Conservation (phyloP, 768 basidiomycete species). For the Pilatotrama ljubarskyi region DNA sequence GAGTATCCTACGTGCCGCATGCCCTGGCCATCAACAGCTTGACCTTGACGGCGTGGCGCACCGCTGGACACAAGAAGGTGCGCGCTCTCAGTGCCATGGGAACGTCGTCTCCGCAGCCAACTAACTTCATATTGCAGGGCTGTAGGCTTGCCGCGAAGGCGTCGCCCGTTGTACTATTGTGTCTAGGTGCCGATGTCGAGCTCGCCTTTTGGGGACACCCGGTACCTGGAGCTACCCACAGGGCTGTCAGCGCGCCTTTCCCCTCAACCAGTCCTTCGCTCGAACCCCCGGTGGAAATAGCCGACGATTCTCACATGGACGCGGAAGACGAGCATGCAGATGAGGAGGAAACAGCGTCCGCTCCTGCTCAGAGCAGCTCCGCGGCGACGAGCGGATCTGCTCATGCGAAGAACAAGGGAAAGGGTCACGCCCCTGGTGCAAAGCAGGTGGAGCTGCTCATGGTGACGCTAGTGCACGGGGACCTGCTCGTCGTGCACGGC, state of each 20-base stretch:
- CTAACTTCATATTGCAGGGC: background rate
- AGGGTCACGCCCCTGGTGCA: background rate
- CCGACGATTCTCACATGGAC: background rate
- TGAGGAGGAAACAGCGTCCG: background rate
- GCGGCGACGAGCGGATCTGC: background rate
- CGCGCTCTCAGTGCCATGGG: background rate
- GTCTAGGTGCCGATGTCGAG: slow-evolving; percentile 23
- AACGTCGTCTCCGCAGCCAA: background rate
- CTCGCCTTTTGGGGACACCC: background rate
- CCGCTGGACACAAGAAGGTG: slow-evolving; percentile 15
- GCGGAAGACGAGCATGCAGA: background rate
- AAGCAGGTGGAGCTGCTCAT: slow-evolving; percentile 14
- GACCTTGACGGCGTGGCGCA: slow-evolving; percentile 12
- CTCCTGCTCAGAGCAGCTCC: background rate
- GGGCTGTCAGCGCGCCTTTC: no score
- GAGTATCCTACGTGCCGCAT: background rate
- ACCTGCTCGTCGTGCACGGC: slow-evolving; percentile 37
- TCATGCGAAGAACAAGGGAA: background rate
- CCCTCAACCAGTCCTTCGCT: no score
- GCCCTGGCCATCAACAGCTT: background rate
- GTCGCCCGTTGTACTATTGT: slow-evolving; percentile 2
- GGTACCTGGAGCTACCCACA: background rate
- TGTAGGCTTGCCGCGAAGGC: slow-evolving; percentile 7
- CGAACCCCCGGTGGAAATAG: no score
- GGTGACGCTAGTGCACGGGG: slow-evolving; percentile 42